These are phyloP conservation scores for Neurospora sp. DNA, from an alignment of 495 filamentous ascomycete species.

Conservation along the genomic window DNA sequence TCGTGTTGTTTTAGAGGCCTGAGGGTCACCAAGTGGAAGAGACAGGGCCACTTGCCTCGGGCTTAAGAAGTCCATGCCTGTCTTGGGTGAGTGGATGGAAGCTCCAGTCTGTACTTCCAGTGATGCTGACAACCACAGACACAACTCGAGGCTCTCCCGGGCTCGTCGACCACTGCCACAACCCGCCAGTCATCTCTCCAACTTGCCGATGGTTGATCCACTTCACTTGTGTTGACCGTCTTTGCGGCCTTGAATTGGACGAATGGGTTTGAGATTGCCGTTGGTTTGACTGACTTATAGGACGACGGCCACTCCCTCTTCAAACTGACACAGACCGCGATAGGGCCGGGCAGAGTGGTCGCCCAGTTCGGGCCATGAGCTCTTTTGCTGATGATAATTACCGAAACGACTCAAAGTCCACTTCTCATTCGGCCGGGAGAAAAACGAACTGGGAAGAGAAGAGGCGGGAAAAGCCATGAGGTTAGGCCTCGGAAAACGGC, in stretches of 20 bases:
- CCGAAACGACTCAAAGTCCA: background rate
- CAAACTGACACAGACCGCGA: background rate
- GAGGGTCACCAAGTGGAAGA: background rate
- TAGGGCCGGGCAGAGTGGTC: background rate
- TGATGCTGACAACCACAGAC: background rate
- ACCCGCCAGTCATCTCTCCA: background rate
- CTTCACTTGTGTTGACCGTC: background rate
- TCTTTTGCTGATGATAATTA: background rate
- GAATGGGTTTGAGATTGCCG: background rate
- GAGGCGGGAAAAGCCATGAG: background rate
- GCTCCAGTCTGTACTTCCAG: background rate
- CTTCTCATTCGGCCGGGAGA: background rate
- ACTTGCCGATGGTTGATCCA: background rate
- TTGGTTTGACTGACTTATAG: background rate
- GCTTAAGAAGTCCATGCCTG: background rate
- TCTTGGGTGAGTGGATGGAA: no score
- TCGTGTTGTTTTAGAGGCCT: background rate
- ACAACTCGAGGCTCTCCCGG: background rate
- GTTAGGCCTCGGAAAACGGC: background rate
- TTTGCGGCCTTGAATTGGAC: background rate
- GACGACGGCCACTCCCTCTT: background rate
- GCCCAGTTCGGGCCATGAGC: background rate
- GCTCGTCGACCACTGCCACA: background rate
- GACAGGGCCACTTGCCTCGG: background rate
- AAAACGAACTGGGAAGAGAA: background rate